Conservation (phyloP, 2,329 filamentous ascomycete genomes). For the Diplodia corticola region DNA sequence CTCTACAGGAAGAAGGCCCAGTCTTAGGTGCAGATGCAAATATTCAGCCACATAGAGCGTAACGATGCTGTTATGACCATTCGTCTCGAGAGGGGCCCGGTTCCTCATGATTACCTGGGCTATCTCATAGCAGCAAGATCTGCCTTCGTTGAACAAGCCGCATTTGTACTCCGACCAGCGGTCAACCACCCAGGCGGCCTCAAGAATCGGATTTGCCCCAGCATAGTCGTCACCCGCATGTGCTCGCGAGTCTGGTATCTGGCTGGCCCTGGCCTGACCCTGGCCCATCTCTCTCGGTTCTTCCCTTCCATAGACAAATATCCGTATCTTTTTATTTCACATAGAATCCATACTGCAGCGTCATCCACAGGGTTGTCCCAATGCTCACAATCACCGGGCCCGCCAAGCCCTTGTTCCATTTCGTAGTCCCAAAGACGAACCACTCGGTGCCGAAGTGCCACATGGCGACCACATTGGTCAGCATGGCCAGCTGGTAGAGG, state of each 20-base stretch:
- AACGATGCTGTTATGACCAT: background rate
- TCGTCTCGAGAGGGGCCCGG: background rate
- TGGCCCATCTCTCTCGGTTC: no score
- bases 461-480: slow-evolving; percentile 78
- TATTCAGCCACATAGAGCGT: background rate
- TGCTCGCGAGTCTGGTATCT: no score
- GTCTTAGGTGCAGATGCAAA: background rate
- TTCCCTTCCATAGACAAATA: no score
- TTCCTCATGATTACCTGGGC: background rate
- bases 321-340: slow-evolving; percentile 45
- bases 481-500: slow-evolving; percentile 77
- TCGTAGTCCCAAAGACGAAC: slow-evolving; percentile 74
- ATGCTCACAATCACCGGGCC: slow-evolving; percentile 61
- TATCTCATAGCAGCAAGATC: background rate
- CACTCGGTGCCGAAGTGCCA: slow-evolving; percentile 80
- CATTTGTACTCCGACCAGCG: no score
- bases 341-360: slow-evolving; percentile 68
- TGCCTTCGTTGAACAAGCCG: no score
- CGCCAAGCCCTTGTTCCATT: slow-evolving; percentile 60
- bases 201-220: no score
- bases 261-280: no score
- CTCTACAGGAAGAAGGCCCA: slow-evolving; percentile 72
- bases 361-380: slow-evolving; percentile 62
- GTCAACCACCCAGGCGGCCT: no score
- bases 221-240: no score